Evolutionary conservation across 2,329 filamentous ascomycete species (phyloP), one percentile per base, ranked within the genome.

Genomic region (Didymella arachidicola): DNA sequence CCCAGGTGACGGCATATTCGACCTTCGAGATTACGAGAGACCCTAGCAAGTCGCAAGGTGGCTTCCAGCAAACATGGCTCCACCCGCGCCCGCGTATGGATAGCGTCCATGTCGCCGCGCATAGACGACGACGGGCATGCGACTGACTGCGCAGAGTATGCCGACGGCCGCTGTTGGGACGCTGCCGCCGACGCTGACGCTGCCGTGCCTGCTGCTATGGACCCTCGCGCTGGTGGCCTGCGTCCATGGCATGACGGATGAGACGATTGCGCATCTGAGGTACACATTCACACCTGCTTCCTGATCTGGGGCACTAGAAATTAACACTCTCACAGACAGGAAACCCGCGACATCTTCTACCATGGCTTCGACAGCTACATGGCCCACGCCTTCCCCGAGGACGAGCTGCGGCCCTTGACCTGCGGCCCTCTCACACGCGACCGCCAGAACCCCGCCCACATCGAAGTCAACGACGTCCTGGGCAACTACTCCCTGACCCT

Each of bases 291-390:
- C 32, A 7, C 32, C 2, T 27, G 3, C 12, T 42, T 16, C 22
- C 16, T n/a, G 36, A 7, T 14, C 8, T 4, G 26, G 19, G 4
- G 2, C 14, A 7, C 38, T 52, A 8, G 32, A 11, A 4, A 4
- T 4, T 6, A 1, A 22, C 22, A 22, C 22, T 2, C 22, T 22
- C 7, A 16, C 59, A 80, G 79, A 66, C 79, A 79, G 68, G 80
- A 83, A 62, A 81, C 81, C 26, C 68, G 73, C 57, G 84, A 91
- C 67, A 92, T 98, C 84, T 98, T 98, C 81, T 97, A 96, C 78
- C 95, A 99, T 82, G 95, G 95, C 60, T 98, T 89, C 80, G 88
- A 93, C 79, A 96, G 94, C 77, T 99, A 99, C 81, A 95, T 97
- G 88, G 80, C 86, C 65, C 84, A 96, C 77, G 95, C 93, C 57